phyloP scores from a whole-genome alignment of 1,284 basidiomycete species.

The Somion occarium region DNA sequence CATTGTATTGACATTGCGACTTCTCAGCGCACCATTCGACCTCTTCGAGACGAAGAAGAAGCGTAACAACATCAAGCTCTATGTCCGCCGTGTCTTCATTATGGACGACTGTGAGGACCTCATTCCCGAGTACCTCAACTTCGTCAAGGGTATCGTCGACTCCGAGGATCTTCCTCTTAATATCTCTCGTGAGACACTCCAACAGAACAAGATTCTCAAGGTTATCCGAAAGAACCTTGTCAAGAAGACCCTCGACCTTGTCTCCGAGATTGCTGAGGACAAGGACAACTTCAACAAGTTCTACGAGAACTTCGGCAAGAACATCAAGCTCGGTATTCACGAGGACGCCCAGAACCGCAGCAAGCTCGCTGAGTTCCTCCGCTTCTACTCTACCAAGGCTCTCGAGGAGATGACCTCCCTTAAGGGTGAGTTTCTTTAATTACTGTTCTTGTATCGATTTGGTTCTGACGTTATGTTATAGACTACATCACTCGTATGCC shows the following conservation, averaged over 20 bases:
- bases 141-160: constrained; percentile 99
- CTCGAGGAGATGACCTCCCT: constrained; percentile 91
- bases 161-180: constrained; percentile 99
- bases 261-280: constrained; percentile 97
- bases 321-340: constrained; percentile 98
- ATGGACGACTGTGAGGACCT: constrained; percentile 99
- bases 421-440: constrained; percentile 60
- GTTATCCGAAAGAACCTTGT: constrained; percentile 98
- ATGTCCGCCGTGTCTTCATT: constrained; percentile 99
- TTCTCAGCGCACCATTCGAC: constrained; percentile 87
- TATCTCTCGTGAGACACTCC: constrained; percentile 99
- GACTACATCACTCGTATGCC: constrained; percentile 99
- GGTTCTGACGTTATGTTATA: constrained; percentile 25
- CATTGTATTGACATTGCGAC: no score
- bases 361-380: constrained; percentile 99
- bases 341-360: constrained; percentile 98
- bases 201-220: constrained; percentile 99
- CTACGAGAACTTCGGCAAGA: constrained; percentile 96
- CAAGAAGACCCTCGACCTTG: constrained; percentile 96
- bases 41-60: constrained; percentile 99
- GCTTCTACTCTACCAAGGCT: constrained; percentile 98
- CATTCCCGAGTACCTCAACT: constrained; percentile 99
- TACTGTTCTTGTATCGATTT: neutral
- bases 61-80: constrained; percentile 99
- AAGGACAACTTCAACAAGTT: constrained; percentile 99